phyloP scores from a whole-genome alignment of 768 basidiomycete species.

The Lentinus brumalis region DNA sequence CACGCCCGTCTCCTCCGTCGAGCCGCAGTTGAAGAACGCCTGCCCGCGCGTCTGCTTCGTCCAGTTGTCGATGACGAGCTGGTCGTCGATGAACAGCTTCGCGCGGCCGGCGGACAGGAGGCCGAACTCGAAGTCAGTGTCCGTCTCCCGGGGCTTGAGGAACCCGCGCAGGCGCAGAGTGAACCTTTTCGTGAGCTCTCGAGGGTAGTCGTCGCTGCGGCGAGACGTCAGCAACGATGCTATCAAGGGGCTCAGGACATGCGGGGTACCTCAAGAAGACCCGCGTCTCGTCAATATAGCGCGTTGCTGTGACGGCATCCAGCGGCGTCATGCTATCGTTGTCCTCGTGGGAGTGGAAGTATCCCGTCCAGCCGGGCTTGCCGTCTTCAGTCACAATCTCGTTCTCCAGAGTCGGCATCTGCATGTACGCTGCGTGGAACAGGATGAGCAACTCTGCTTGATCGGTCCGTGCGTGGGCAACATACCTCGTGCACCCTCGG shows the following conservation, averaged over 20 bases:
- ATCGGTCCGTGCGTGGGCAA: too few relatives aligned
- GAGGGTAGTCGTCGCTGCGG: constrained; percentile 39
- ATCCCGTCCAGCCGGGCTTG: constrained; percentile 65
- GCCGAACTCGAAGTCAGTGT: constrained; percentile 71
- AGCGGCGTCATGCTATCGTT: constrained; percentile 58
- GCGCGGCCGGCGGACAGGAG: constrained; percentile 67
- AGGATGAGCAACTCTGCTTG: neutral
- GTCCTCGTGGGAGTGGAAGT: constrained; percentile 59
- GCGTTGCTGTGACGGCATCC: constrained; percentile 36
- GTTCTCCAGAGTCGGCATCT: constrained; percentile 67
- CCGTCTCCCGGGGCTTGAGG: constrained; percentile 49
- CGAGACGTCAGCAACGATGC: neutral
- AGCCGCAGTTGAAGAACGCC: constrained; percentile 66
- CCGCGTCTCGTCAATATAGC: constrained; percentile 32
- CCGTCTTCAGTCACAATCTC: constrained; percentile 61
- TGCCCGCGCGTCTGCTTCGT: constrained; percentile 71
- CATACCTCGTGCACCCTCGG: constrained; percentile 70
- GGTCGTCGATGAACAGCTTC: constrained; percentile 70
- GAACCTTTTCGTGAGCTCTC: constrained; percentile 62
- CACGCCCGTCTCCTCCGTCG: constrained; percentile 63
- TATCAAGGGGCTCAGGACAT: too few relatives aligned
- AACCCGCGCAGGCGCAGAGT: constrained; percentile 64
- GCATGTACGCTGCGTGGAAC: constrained; percentile 53
- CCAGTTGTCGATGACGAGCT: constrained; percentile 83
- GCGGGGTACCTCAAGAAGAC: constrained; percentile 30